Evolutionary conservation across 257 asterid species (phyloP), one percentile per base, ranked within the genome.

Genomic region (Nicotiana attenuata): DNA sequence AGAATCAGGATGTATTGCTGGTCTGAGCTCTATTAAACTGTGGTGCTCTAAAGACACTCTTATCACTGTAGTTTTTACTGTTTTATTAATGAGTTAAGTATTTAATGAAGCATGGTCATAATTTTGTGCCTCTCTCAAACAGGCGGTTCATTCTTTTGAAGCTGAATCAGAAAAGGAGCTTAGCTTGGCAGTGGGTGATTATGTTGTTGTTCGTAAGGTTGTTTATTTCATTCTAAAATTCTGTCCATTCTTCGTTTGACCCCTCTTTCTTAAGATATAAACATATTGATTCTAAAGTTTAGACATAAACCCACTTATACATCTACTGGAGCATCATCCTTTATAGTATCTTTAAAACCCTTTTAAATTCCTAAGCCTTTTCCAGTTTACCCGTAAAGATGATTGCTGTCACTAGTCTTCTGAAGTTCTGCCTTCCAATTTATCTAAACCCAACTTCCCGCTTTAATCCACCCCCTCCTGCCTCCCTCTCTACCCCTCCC

Each of bases 191-290:
- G 90, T 91, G 66, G 99, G 97, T 64, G 97, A 96, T 86, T 92
- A 88, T 82, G 92, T 94, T 77, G 98, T 96, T 45, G 94, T 92
- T 81, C 92, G 99, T 66, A 92, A 94, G 97, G 99, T 92, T 78
- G 50, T 28, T 77, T 86, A 10, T 50, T 47, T 64, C 77, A 47
- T 31, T 76, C 76, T 57, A 3, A 24, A 22, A 73, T 56, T 57
- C 59, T 19, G 41, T 55, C 7, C 77, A 59, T 67, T 31, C 47
- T 77, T 47, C 66, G 38, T 50, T 16, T 66, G 81, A 41, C 41
- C 24, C 41, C 10, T 73, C 35, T 4, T 33, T 50, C 80, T 24
- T 75, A 24, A 7, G 45, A 75, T 75, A 22, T 24, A 24, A 75
- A 75, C 38, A 13, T 24, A 24, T 50, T 75, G 24, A 14, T 24